A percentile compares a stretch with the other conserved stretches of the same genome.
Conservation (phyloP, 2,329 filamentous ascomycete species). For the Fusarium aywerte region DNA sequence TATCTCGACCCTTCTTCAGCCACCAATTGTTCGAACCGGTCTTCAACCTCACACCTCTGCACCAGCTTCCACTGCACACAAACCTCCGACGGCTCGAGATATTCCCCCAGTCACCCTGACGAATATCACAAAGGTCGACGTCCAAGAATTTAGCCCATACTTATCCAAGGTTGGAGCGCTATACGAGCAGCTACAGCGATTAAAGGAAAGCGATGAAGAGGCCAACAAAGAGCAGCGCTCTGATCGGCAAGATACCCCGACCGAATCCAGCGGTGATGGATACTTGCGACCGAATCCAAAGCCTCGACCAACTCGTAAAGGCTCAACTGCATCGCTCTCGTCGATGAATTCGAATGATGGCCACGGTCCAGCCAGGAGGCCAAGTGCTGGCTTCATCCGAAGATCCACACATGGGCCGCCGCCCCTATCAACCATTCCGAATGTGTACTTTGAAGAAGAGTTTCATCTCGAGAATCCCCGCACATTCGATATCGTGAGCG, state of each 20-base stretch:
- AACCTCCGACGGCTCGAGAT: slow-evolving; percentile 84
- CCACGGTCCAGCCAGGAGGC: slow-evolving; percentile 56
- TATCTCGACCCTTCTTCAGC: slow-evolving; percentile 92
- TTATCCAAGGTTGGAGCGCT: slow-evolving; percentile 84
- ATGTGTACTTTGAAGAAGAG: slow-evolving; percentile 92
- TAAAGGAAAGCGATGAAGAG: slow-evolving; percentile 81
- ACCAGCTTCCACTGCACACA: slow-evolving; percentile 76
- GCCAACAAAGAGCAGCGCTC: slow-evolving; percentile 56
- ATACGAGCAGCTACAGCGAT: slow-evolving; percentile 88
- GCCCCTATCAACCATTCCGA: slow-evolving; percentile 90
- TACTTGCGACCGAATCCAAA: slow-evolving; percentile 58
- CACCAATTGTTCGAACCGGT: slow-evolving; percentile 89
- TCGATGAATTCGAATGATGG: slow-evolving; percentile 63
- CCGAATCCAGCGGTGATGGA: slow-evolving; percentile 54
- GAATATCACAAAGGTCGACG: slow-evolving; percentile 84
- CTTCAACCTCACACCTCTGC: slow-evolving; percentile 81
- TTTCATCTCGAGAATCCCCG: slow-evolving; percentile 96
- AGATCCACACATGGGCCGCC: slow-evolving; percentile 78
- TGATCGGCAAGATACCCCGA: slow-evolving; percentile 57
- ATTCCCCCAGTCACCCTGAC: slow-evolving; percentile 94
- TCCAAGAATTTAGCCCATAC: slow-evolving; percentile 84
- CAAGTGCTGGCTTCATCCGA: slow-evolving; percentile 62
- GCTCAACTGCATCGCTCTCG: slow-evolving; percentile 58
- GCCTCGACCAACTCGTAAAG: slow-evolving; percentile 46
- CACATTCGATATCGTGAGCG: slow-evolving; percentile 96